phyloP scores from a whole-genome alignment of 768 basidiomycete species.

The Asterophora lycoperdoides region DNA sequence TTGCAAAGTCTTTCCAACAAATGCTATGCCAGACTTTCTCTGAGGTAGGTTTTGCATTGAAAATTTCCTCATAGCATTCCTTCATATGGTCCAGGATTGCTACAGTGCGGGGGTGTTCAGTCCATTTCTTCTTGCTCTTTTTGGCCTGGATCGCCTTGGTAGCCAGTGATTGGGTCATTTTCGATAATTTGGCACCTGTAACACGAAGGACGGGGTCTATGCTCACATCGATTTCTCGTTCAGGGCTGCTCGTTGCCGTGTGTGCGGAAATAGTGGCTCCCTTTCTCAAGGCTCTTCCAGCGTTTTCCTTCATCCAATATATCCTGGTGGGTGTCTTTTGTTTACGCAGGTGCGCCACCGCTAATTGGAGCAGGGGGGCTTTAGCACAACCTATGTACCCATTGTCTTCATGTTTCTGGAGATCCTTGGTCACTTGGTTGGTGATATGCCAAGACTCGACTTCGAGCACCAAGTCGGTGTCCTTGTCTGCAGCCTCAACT shows the following conservation, averaged over 20 bases:
- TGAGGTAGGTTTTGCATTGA: not conserved
- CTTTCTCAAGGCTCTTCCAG: slow-evolving; percentile 13
- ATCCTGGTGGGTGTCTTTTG: not conserved
- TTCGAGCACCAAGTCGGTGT: not conserved
- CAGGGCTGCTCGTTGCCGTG: not conserved
- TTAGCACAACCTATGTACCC: slow-evolving; percentile 9
- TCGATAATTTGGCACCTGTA: not conserved
- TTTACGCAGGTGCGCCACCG: not conserved
- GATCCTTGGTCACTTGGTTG: slow-evolving; percentile 8
- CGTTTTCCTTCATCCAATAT: slow-evolving; percentile 16
- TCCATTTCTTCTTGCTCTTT: not conserved
- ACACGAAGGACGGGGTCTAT: not conserved
- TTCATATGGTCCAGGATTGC: not conserved
- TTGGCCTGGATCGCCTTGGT: not conserved
- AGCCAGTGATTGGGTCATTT: not conserved
- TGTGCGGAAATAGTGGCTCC: slow-evolving; percentile 13
- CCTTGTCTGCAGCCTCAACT: too few species aligned
- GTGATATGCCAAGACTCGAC: slow-evolving; percentile 17
- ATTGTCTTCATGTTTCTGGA: slow-evolving; percentile 5
- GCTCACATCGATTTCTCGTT: not conserved
- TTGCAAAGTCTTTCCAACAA: not conserved
- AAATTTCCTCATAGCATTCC: not conserved
- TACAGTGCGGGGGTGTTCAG: not conserved
- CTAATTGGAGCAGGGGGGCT: not conserved
- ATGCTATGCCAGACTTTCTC: not conserved